Conservation (phyloP, 495 filamentous ascomycete species). For the Neurospora cerealis region DNA sequence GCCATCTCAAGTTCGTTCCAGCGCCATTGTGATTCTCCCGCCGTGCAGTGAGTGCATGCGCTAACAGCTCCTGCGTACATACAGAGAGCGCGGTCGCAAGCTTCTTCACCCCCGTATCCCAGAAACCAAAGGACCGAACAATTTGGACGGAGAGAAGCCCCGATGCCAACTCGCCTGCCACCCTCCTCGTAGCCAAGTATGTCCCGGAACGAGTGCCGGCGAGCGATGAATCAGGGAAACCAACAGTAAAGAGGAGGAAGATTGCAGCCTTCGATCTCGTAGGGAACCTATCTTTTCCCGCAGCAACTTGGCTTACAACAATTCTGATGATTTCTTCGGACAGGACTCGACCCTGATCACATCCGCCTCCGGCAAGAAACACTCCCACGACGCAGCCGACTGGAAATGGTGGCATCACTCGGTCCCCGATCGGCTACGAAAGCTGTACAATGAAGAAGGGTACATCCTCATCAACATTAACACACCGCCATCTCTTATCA, state of each 20-base stretch:
- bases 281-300: conserved; percentile 11
- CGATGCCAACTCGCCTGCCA: conserved; percentile 32
- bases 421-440: conserved; percentile 55
- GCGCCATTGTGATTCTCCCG: not conserved
- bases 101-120: conserved; percentile 83
- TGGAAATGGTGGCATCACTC: conserved; percentile 90
- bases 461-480: conserved; percentile 21
- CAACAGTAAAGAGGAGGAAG: conserved; percentile 37
- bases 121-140: conserved; percentile 72
- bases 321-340: not conserved
- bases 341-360: conserved; percentile 83
- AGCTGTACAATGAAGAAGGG: conserved; percentile 58
- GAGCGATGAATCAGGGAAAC: conserved; percentile 9
- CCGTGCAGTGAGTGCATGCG: not conserved
- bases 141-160: conserved; percentile 59
- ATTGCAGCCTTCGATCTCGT: conserved; percentile 91
- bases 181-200: conserved; percentile 70
- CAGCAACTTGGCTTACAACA: not conserved
- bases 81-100: conserved; percentile 59
- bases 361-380: conserved; percentile 70
- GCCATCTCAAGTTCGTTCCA: conserved; percentile 55
- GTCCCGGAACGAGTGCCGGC: conserved; percentile 24
- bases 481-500: conserved; percentile 5
- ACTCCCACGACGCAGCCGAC: conserved; percentile 57
- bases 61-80: not conserved